A percentile compares a stretch with the other conserved stretches of the same genome.
Evolutionary conservation across 2,329 filamentous ascomycete species (phyloP).

Genomic region (Cladorrhinum sp.): DNA sequence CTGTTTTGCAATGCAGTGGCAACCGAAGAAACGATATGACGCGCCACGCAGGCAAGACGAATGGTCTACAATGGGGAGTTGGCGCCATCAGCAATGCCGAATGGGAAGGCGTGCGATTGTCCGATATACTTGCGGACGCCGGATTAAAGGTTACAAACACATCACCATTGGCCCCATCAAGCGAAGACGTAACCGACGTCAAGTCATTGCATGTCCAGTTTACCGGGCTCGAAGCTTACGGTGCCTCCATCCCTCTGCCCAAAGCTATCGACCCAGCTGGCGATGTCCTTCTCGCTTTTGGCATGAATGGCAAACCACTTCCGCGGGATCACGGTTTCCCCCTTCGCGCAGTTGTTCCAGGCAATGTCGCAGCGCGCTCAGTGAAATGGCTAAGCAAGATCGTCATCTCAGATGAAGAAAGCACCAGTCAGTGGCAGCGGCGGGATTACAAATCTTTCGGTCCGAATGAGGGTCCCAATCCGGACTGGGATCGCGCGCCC

Average conservation of each 20-base stretch:
- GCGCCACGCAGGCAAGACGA: conserved; percentile 45
- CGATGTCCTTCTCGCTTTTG: conserved; percentile 64
- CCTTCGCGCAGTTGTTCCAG: conserved; percentile 59
- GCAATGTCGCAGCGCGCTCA: conserved; percentile 63
- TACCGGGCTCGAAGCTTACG: conserved; percentile 58
- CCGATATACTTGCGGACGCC: conserved; percentile 55
- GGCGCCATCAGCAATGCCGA: conserved; percentile 60
- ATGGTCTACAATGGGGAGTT: conserved; percentile 57
- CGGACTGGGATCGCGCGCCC: conserved; percentile 61
- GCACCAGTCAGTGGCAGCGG: conserved; percentile 62
- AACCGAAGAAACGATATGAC: conserved; percentile 61
- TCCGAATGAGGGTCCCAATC: conserved; percentile 55
- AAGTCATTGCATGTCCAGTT: conserved; percentile 54
- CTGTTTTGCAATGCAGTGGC: conserved; percentile 58
- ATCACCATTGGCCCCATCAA: conserved; percentile 30
- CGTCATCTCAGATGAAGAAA: conserved; percentile 64
- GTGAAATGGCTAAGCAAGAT: conserved; percentile 69
- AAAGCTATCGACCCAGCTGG: conserved; percentile 57
- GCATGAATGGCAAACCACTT: conserved; percentile 63
- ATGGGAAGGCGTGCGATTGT: conserved; percentile 56
- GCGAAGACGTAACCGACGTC: conserved; percentile 38
- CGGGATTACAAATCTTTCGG: conserved; percentile 69
- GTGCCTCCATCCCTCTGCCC: conserved; percentile 58
- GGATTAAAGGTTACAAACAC: conserved; percentile 39
- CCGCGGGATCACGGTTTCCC: conserved; percentile 66